These are phyloP conservation scores for Chrysoporthe cubensis DNA, from an alignment of 2,329 filamentous ascomycete species.

Conservation along the genomic window DNA sequence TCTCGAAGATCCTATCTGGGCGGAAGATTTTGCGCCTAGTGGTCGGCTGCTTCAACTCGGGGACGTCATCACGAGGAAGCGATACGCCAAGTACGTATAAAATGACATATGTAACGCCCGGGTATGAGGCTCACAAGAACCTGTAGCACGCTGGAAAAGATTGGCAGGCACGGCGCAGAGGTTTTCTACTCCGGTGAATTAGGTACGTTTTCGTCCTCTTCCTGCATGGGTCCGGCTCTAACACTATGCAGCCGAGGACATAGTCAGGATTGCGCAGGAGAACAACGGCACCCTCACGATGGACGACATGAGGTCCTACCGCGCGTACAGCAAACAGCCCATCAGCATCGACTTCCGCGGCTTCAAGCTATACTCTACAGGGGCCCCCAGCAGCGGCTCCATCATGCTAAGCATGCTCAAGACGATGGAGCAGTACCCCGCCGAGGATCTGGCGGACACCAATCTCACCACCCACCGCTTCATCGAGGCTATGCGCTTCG, in stretches of 20 bases:
- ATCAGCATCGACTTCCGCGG: constrained; percentile 69
- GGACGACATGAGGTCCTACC: constrained; percentile 75
- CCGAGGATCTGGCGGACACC: constrained; percentile 54
- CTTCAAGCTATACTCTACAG: constrained; percentile 69
- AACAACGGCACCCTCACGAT: constrained; percentile 85
- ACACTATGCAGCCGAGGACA: constrained; percentile 64
- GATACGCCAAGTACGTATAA: constrained; percentile 66
- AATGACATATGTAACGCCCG: rapidly evolving
- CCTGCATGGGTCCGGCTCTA: constrained; percentile 15
- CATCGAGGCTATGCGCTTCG: constrained; percentile 88
- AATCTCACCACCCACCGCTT: constrained; percentile 81
- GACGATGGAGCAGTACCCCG: constrained; percentile 75
- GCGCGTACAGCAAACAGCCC: constrained; percentile 62
- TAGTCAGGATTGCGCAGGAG: constrained; percentile 68
- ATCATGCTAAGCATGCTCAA: constrained; percentile 79
- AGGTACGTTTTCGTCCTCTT: constrained; percentile 32
- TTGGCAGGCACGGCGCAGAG: constrained; percentile 67
- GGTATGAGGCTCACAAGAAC: background rate
- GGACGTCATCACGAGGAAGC: constrained; percentile 77
- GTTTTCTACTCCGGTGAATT: constrained; percentile 44
- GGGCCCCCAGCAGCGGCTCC: constrained; percentile 77
- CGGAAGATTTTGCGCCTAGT: constrained; percentile 84
- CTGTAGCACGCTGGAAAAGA: constrained; percentile 68
- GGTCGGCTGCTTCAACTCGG: constrained; percentile 71
- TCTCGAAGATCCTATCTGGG: constrained; percentile 76